phyloP scores from a whole-genome alignment of 73 alveolate genomes.

The Tetrahymena malaccensis region DNA sequence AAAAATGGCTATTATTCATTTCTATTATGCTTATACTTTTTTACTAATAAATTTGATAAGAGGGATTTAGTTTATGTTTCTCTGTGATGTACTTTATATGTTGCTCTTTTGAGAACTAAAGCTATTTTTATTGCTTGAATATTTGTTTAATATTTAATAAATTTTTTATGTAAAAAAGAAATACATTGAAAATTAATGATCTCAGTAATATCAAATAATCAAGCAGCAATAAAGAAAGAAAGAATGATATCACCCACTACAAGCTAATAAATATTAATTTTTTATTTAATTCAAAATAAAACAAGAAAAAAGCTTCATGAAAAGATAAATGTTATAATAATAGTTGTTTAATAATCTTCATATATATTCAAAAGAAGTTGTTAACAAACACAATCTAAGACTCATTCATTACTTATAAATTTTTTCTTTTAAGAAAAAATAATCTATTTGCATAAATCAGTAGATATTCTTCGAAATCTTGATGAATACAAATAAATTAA shows the following conservation, averaged over 20 bases:
- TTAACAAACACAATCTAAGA: not conserved
- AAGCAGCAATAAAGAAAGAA: not conserved
- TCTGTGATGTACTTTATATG: too few relatives aligned
- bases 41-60: not conserved
- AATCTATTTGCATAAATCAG: not conserved
- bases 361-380: not conserved
- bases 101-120: not conserved
- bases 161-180: not conserved
- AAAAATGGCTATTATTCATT: not conserved
- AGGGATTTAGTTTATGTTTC: not conserved
- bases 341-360: not conserved
- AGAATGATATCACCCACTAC: not conserved
- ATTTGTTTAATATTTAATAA: not conserved
- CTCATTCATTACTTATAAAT: not conserved
- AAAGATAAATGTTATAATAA: not conserved
- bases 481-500: not conserved
- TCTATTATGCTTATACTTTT: not conserved
- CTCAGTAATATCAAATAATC: too few relatives aligned
- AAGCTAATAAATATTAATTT: not conserved
- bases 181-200: not conserved
- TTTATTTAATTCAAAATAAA: not conserved
- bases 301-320: not conserved
- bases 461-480: not conserved
- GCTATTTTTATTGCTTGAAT: not conserved
- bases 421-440: not conserved